Evolutionary conservation across 495 filamentous ascomycete species (phyloP), one percentile per base, ranked within the genome.

Genomic region (Talaromyces ruber): DNA sequence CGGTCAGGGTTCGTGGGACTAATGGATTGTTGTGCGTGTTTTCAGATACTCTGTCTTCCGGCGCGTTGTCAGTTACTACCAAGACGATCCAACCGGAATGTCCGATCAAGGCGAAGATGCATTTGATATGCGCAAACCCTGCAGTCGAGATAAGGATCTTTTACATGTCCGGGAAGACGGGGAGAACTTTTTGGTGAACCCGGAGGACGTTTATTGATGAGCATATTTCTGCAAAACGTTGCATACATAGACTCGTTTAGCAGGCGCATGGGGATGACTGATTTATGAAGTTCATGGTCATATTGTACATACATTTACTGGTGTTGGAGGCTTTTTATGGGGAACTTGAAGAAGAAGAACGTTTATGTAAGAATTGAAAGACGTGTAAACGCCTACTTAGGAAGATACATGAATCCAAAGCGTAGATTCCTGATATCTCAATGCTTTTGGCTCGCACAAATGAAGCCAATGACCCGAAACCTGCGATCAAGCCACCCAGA

Each of bases 71-170:
- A 88, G 87, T 67, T 98, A 98, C 72, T 98, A 98, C 67, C 90
- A 86, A 56, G 93, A 91, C 67, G 87, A 92, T 70, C 86, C 86
- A 8, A 84, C 74, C 2, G 79, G 77, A 11, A 68, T 78, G 61
- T 79, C 76, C 3, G 78, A 79, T 50, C 71, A 71, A 4, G 86
- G 84, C 29, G 91, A 93, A 67, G 93, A 97, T 79, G 94, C 94
- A 14, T 97, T 89, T 70, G 88, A 98, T 72, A 98, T 98, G 94
- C 86, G 94, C 56, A 98, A 98, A 68, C 86, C 91, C 53, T 85
- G 93, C 74, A 88, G 82, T 73, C 81, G 92, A 63, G 94, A 98
- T 74, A 89, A 87, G 72, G 82, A 86, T 43, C 74, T 80, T 54
- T 81, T 89, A 72, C 88, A 93, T 74, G 81, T 96, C 16, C 81